Conservation (phyloP, 768 basidiomycete genomes). For the Pulveroboletus sp. region DNA sequence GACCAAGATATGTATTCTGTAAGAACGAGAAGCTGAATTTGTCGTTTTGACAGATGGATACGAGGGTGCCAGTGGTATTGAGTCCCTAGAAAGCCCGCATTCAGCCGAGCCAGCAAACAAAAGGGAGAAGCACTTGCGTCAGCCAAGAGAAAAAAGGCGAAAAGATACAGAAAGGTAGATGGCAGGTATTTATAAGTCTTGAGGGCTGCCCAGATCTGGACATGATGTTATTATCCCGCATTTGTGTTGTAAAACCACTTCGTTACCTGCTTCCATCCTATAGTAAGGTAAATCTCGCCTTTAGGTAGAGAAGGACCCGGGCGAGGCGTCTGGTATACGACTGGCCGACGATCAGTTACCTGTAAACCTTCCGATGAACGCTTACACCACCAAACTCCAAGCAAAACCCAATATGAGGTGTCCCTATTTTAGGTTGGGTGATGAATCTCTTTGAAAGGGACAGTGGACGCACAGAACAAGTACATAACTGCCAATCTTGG, state of each 20-base stretch:
- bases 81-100: constrained; percentile 46
- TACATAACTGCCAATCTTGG: constrained; percentile 70
- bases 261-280: constrained; percentile 79
- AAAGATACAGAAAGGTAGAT: constrained; percentile 76
- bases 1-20: constrained; percentile 72
- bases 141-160: constrained; percentile 73
- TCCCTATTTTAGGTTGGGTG: constrained; percentile 37
- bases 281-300: constrained; percentile 69
- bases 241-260: background rate
- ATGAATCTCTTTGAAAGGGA: background rate
- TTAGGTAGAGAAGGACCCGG: constrained; percentile 76
- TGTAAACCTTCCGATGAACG: background rate
- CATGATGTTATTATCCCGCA: background rate
- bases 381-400: constrained; percentile 88
- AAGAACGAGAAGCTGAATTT: constrained; percentile 80
- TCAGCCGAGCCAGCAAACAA: background rate
- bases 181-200: constrained; percentile 76
- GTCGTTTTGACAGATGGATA: constrained; percentile 75
- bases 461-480: constrained; percentile 55
- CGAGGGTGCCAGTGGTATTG: constrained; percentile 73
- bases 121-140: constrained; percentile 44
- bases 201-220: constrained; percentile 68
- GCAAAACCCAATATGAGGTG: constrained; percentile 71
- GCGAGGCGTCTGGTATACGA: constrained; percentile 81
- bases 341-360: constrained; percentile 31